Evolutionary conservation across 352 stramenopile species (phyloP), one percentile per base, ranked within the genome.

Genomic region (Globisporangium heterothallicum): DNA sequence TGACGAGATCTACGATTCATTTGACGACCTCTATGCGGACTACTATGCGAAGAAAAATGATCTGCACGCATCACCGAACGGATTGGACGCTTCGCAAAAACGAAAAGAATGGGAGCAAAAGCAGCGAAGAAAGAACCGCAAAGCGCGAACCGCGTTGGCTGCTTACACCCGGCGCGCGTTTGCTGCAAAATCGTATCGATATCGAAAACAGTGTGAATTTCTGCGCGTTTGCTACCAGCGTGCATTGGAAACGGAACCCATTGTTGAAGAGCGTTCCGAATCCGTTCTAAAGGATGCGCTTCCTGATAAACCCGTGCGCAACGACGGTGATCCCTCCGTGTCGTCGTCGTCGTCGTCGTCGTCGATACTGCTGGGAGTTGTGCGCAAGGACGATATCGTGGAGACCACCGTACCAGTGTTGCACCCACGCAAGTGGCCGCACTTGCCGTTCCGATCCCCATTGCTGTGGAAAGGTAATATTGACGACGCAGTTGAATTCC

Each of bases 141-240:
- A 50, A 51, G 66, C 69, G 3, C 49, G 52, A 60, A 58, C 52
- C 9, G 69, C 69, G 24, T 46, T 76, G 34, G 64, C 66, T 27
- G 55, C 64, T 4, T 76, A 76, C n/a, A 59, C 49, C 8, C 61
- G 67, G 3, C 69, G 69, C 21, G 49, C 68, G 27, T 67, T 74
- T 53, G 66, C 64, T 21, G 69, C 64, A 13, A 75, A 82, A 47
- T 64, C 44, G 2, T 87, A 82, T 58, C 46, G 72, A 22, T 79
- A 77, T 35, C 67, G 66, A 16, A 88, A 88, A 46, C 67, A 76
- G 24, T 76, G 67, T 48, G 77, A 88, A 34, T 88, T 88, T 45
- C 53, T 88, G 46, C 67, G 72, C 5, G 72, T 85, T 18, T 86
- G 77, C 45, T 82, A 84, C 26, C 55, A 67, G 42, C 70, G 74